phyloP scores from a whole-genome alignment of 257 asterid species.

The Perilla frutescens region DNA sequence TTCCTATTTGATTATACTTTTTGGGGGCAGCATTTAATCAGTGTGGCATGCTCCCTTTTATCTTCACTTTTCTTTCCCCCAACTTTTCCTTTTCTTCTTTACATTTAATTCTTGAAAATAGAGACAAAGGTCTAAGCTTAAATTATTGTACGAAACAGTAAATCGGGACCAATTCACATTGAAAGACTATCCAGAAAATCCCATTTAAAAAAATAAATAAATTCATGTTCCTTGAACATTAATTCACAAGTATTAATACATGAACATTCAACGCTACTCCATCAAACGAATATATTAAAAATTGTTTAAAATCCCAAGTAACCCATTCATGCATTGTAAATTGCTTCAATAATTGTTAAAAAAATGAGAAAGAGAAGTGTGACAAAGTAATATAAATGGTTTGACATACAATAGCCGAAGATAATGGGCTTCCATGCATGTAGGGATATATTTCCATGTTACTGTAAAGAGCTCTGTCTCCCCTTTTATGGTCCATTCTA shows the following conservation, averaged over 20 bases:
- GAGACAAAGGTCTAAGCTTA: too few relatives aligned
- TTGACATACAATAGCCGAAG: not conserved
- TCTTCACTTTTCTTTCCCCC: not conserved
- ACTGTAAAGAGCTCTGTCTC: slow-evolving; percentile 37
- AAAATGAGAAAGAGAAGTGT: not conserved
- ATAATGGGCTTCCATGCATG: slow-evolving; percentile 64
- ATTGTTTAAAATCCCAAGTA: slow-evolving; percentile 14
- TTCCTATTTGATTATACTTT: slow-evolving; percentile 25
- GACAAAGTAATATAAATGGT: slow-evolving; percentile 18
- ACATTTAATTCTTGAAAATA: not conserved
- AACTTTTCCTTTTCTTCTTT: not conserved
- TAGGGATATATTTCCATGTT: slow-evolving; percentile 53
- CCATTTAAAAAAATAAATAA: too few relatives aligned
- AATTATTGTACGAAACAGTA: too few relatives aligned
- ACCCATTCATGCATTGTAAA: slow-evolving; percentile 7
- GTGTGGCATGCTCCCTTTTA: slow-evolving; percentile 53
- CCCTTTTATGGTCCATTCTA: not conserved
- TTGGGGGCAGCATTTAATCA: slow-evolving; percentile 36
- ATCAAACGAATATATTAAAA: not conserved
- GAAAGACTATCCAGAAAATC: too few relatives aligned
- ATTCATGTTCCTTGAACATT: too few relatives aligned
- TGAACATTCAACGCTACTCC: slow-evolving; percentile 41
- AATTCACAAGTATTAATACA: too few relatives aligned
- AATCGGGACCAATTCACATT: too few relatives aligned
- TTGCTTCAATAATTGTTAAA: not conserved